Evolutionary conservation across 163 green algal species (phyloP).

Genomic region (Prototheca wickerhamii): DNA sequence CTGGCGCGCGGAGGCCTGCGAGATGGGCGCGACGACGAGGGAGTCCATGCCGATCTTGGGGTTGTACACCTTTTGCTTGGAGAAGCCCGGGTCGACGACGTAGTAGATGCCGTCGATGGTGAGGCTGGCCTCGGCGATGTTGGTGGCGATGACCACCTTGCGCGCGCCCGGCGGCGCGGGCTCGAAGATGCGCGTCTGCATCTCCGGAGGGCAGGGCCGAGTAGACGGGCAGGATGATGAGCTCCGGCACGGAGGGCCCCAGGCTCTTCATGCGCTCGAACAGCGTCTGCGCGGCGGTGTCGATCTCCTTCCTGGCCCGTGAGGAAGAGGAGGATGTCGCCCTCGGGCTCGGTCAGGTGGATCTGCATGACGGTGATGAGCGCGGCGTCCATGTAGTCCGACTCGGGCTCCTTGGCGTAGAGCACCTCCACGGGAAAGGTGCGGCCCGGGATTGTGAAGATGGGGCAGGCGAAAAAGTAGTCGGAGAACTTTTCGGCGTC

Average conservation of each 20-base stretch:
- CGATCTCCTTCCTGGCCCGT: constrained; percentile 96
- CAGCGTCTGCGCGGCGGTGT: constrained; percentile 84
- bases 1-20: constrained; percentile 86
- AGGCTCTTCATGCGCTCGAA: constrained; percentile 93
- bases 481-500: constrained; percentile 95
- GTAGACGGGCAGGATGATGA: constrained; percentile 96
- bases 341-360: constrained; percentile 91
- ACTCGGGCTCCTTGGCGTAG: constrained; percentile 82
- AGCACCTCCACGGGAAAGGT: constrained; percentile 69
- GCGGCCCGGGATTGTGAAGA: constrained; percentile 94
- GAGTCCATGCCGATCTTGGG: constrained; percentile 88
- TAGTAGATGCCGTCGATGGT: constrained; percentile 99
- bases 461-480: constrained; percentile 96
- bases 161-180: constrained; percentile 77
- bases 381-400: constrained; percentile 93
- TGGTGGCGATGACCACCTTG: constrained; percentile 75
- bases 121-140: constrained; percentile 74
- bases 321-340: constrained; percentile 95
- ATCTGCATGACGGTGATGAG: constrained; percentile 98
- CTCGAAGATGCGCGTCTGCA: constrained; percentile 97
- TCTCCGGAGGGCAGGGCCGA: constrained; percentile 81
- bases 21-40: constrained; percentile 92
- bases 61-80: constrained; percentile 85
- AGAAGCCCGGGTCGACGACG: constrained; percentile 88
- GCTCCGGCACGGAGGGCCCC: constrained; percentile 79